Evolutionary conservation across 139 green algal genomes (phyloP), one percentile per base, ranked within the genome.

Genomic region (Tetradesmus lagerheimii): DNA sequence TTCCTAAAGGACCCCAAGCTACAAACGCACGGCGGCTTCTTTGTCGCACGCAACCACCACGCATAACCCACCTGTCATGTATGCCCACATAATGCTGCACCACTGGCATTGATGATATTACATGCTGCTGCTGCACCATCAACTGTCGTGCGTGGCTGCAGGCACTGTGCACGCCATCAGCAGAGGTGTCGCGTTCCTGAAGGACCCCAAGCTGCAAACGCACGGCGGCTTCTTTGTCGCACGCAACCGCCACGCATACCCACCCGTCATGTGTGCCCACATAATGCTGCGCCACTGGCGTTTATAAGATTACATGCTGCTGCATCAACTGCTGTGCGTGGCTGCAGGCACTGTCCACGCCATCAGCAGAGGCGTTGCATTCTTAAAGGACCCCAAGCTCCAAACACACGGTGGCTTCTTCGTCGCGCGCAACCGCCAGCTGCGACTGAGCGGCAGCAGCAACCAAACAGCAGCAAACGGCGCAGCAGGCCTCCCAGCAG

Each of bases 161-260:
- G 97, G 96, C 86, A 96, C 94, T 29, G 96, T 99, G 38, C 92
- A 95, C 85, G 94, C 97, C 91, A 95, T 99, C 78, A 92, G 94
- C 90, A 91, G 92, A 25, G 94, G 93, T 11, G 76, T 90, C 8
- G 89, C 99, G 29, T 99, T 99, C 88, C 75, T 98, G 53, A 93
- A 96, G 75, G 87, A 83, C 31, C 89, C 92, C n/a, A 93, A 97
- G 80, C 53, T 95, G 27, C 39, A 76, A 0, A 93, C 94, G 35
- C 91, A 95, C 0, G 77, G 94, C 35, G 95, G 96, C 39, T 98
- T 96, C 67, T 35, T 96, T 8, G 95, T 93, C 79, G 94, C 97
- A 31, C 90, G 91, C 43, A 93, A 89, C 37, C 83, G 90, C 34
- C 86, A 93, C n/a, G 5, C 47, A 62, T 14, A 62, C 8, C 18